Evolutionary conservation across 257 asterid species (phyloP), one percentile per base, ranked within the genome.

Genomic region (Vinca minor): DNA sequence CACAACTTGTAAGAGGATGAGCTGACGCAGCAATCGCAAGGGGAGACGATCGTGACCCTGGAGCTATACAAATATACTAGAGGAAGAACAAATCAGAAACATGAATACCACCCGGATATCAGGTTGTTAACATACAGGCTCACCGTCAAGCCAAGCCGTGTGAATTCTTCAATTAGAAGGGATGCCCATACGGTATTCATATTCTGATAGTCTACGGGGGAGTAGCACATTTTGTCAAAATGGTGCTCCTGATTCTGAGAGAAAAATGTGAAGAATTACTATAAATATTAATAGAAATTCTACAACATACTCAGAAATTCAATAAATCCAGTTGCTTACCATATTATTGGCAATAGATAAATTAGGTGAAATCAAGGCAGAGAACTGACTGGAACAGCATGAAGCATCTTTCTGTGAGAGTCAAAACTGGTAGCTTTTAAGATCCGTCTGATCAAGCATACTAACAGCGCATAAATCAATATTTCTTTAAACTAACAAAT

Each of bases 31-130:
- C 98, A 49, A 92, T 80, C 17, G 97, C 87, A 71, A 92, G 77
- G 25, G 97, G 96, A 68, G 98, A 92, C 66, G 98, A 92, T 71
- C 98, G 77, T 54, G 98, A 92, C 63, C 98, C 98, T 64, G 98
- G 97, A 76, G 98, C 98, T 75, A 92, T 75, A 75, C 98, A 89
- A 69, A 92, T 89, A 77, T 92, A 92, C 98, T 92, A 74, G 54
- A 81, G 38, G 62, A 69, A 74, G 63, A 77, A 79, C 69, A 68
- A 66, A 73, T 82, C 75, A 84, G 84, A 71, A 35, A 63, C 49
- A 48, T 31, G 62, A 39, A 62, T 14, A 69, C 47, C 52, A 66
- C 48, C 8, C 8, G 11, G 65, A 53, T 36, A 44, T 14, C 63
- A 72, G 61, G 59, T 54, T 35, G 29, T 18, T 54, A 75, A 62